Base-by-base conservation (phyloP, 2,329 filamentous ascomycete genomes). In the Phialemoniopsis sp. region DNA sequence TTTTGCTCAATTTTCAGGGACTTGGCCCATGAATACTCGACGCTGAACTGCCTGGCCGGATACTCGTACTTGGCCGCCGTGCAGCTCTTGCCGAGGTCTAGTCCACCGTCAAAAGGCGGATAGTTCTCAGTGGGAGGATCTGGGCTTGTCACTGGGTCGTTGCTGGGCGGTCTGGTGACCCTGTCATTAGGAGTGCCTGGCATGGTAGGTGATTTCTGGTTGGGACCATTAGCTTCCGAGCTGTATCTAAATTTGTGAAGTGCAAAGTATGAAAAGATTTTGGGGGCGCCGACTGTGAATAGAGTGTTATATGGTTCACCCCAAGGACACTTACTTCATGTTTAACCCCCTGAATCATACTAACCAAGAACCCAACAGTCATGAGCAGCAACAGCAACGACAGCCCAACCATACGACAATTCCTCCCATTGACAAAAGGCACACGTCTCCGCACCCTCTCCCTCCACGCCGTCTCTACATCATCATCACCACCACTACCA, bases 1-100 rank as follows among this genome's bases (percentile, higher is more conserved):
- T 54, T 56, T 45, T 78, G 65, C 12, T 58, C 38, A 36, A 78
- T 55, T 4, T 48, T 52, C 13, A 78, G 46, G 32, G 55, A 57
- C n/a, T 54, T 60, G 13, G 53, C 48, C 13, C 45, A 43, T 29
- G 50, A 52, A 37, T 73, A 68, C 14, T 58, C 49, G 9, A 71
- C 41, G 13, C 51, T 42, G 39, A 63, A 52, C 7, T 51, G 40
- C 46, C 60, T 44, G 17, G 54, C 52, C 2, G 49, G 46, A 38
- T 56, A 60, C 15, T 49, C 47, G 43, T 61, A 52, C 31, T 51
- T 45, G 21, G 48, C 44, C 9, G 50, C 46, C 2, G 46, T 38
- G 40, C 51, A 55, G 36, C 48, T 39, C 34, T 41, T 45, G 41
- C 52, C 52, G 13, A 18, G 34, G 19, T 34, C 18, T 26, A 51